Evolutionary conservation across 805 yeast species (phyloP), one percentile per base, ranked within the genome.

Genomic region (Cyberlindnera maritima): DNA sequence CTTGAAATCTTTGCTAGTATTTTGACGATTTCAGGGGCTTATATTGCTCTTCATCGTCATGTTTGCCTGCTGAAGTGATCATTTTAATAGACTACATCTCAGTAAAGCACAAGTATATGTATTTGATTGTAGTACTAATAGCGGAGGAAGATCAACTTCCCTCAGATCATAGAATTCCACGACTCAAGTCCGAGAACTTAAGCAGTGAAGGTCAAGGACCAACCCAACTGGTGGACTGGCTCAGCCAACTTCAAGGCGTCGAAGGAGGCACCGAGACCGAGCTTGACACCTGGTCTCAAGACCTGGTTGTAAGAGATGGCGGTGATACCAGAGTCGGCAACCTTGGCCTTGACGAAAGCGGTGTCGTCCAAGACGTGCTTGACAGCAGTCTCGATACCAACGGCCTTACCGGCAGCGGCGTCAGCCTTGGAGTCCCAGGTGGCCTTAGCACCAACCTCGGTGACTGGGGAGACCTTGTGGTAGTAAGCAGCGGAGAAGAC

Each of bases 381-480:
- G 70, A 97, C 82, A 62, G 97, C 98, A 57, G 91, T 86, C 80
- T 94, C 99, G 64, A 94, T 83, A 65, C 85, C 88, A 62, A 91
- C 97, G 65, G 81, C 84, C 69, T 84, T 77, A 61, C 80, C 74
- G 68, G 87, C 79, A 59, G 90, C 80, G 42, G 85, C 70, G 52
- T 66, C 66, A 39, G 80, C 68, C 70, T 81, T 79, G 55, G 96
- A 83, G 76, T 90, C 96, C 83, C 92, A 88, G 58, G 94, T 83
- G 64, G 97, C 96, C 80, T 88, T 91, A 65, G 97, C 96, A 77
- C 97, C 99, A 63, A 90, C 96, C 81, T 94, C 97, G 61, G 92
- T 88, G 61, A 76, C 72, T 58, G 95, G 88, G 62, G 90, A 81
- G 55, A 94, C 96, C 73, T 81, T 86, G 85, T 94, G 97, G 89